These are phyloP conservation scores for Cyphellophora attinorum DNA, from an alignment of 2,329 filamentous ascomycete genomes.

Conservation along the genomic window DNA sequence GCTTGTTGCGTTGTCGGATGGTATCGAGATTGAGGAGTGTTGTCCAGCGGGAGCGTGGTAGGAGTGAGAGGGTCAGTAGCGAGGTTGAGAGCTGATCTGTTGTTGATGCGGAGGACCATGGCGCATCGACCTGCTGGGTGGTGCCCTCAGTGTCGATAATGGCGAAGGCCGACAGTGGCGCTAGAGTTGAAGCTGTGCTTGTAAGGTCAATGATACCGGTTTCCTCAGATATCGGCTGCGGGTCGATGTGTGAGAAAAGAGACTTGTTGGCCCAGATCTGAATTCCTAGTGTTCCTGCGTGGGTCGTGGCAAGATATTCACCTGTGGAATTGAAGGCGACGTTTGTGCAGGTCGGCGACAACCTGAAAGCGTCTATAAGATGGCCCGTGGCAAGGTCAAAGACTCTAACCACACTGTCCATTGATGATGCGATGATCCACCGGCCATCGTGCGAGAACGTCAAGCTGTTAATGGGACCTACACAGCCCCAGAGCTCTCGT, in stretches of 20 bases:
- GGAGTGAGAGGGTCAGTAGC: constrained; percentile 78
- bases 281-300: constrained; percentile 75
- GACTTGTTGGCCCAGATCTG: constrained; percentile 92
- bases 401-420: constrained; percentile 69
- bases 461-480: constrained; percentile 65
- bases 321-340: constrained; percentile 82
- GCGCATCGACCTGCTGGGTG: constrained; percentile 35
- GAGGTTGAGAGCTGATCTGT: constrained; percentile 72
- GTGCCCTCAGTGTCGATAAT: constrained; percentile 48
- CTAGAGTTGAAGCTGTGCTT: constrained; percentile 62
- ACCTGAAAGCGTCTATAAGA: constrained; percentile 81
- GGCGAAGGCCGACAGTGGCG: constrained; percentile 23
- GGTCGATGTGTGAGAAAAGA: constrained; percentile 80
- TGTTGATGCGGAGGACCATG: constrained; percentile 37
- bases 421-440: constrained; percentile 84
- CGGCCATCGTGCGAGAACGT: constrained; percentile 87
- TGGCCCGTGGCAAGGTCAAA: constrained; percentile 97
- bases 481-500: constrained; percentile 81
- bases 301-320: constrained; percentile 86
- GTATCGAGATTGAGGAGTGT: constrained; percentile 84
- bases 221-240: constrained; percentile 70
- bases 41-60: constrained; percentile 89
- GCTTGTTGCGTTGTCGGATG: constrained; percentile 87
- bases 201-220: constrained; percentile 55
- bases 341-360: constrained; percentile 64